phyloP scores from a whole-genome alignment of 352 stramenopile species.

The Elongisporangium prolatum region DNA sequence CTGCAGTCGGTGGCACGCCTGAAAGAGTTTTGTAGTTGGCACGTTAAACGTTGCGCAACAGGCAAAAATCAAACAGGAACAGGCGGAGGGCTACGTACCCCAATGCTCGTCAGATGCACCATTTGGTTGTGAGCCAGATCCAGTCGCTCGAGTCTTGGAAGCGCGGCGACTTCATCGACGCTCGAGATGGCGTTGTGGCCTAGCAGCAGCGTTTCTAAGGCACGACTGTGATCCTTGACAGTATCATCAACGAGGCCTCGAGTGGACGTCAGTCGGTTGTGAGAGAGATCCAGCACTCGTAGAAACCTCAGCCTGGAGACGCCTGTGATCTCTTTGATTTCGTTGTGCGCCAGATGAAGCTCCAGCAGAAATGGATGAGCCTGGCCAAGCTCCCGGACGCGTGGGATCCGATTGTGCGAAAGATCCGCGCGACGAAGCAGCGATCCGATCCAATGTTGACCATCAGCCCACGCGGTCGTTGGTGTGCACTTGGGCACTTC shows the following conservation, averaged over 20 bases:
- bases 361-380: constrained; percentile 66
- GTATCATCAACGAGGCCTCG: constrained; percentile 18
- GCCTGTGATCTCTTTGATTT: constrained; percentile 43
- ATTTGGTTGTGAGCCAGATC: constrained; percentile 59
- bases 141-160: constrained; percentile 49
- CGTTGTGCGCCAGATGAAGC: constrained; percentile 54
- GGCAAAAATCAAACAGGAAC: neutral
- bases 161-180: constrained; percentile 34
- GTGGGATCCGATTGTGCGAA: constrained; percentile 43
- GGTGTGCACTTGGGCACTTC: constrained; percentile 52
- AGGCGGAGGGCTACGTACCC: constrained; percentile 21
- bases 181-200: constrained; percentile 47
- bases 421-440: constrained; percentile 50
- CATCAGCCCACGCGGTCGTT: constrained; percentile 47
- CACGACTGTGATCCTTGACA: constrained; percentile 5
- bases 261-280: constrained; percentile 52
- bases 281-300: constrained; percentile 59
- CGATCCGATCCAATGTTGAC: constrained; percentile 56
- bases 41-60: neutral
- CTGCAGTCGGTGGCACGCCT: constrained; percentile 55
- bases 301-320: constrained; percentile 54
- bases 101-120: constrained; percentile 27
- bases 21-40: neutral
- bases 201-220: constrained; percentile 46
- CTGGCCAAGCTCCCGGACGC: constrained; percentile 39